Evolutionary conservation across 2,329 filamentous ascomycete genomes (phyloP), one percentile per base, ranked within the genome.

Genomic region (Aschersonia sp.): DNA sequence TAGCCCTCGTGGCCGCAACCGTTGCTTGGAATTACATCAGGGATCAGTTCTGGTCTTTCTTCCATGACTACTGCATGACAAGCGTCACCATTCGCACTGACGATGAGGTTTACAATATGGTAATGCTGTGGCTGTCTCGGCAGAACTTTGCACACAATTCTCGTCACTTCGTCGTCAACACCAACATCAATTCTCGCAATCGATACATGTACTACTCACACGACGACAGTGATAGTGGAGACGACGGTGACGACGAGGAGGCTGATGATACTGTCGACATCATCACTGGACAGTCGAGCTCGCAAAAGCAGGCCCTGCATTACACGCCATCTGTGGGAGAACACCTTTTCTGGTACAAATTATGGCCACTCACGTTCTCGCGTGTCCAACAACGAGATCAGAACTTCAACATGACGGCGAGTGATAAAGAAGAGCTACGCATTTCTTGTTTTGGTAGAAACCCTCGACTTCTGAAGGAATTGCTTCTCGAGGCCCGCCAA

Each of bases 31-130:
- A 68, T 51, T 81, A 81, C 53, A 58, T 75, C 43, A 69, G 63
- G 47, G 60, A 66, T 2, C 72, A 70, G 54, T 49, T 76, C 10
- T 73, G 68, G 65, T 58, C 61, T 1, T 60, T 72, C 40, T 52
- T 80, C 32, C 68, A 74, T 42, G 56, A 64, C 5, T 66, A 83
- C 55, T 72, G 82, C 54, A 79, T 83, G 69, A 82, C 77, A 4
- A 76, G 73, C 1, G 80, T 81, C 14, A 76, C 81, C 54, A 75
- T 87, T 40, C 73, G 79, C 43, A 72, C 76, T 31, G 80, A 85
- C 49, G 83, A 87, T 55, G 82, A 86, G 58, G 76, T 83, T 49
- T 86, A 84, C 66, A 81, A 81, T 57, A 83, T 84, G 56, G 57
- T 85, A 41, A 84, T 85, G 79, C 71, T 70, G 30, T 86, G 82